These are phyloP conservation scores for Dryadomyces quercus-mongolicae DNA, from an alignment of 2,329 filamentous ascomycete species.

Conservation along the genomic window DNA sequence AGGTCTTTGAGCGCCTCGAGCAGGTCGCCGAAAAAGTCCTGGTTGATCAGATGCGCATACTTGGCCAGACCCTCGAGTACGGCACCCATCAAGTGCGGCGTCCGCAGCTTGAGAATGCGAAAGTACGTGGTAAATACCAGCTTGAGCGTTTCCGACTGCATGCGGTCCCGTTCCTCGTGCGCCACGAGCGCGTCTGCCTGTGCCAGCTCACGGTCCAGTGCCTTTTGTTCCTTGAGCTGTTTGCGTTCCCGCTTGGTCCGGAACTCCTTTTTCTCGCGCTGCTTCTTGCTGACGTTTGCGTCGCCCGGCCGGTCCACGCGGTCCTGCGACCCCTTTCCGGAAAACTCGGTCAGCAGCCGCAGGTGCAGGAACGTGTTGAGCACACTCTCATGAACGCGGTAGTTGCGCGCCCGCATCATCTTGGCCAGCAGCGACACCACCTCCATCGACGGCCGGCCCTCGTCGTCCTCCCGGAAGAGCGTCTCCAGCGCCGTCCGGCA, in stretches of 20 bases:
- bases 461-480: constrained; percentile 77
- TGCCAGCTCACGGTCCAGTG: constrained; percentile 83
- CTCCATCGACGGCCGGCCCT: constrained; percentile 79
- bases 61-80: constrained; percentile 88
- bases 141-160: constrained; percentile 93
- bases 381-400: constrained; percentile 69
- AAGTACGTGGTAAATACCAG: constrained; percentile 94
- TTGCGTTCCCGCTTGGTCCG: constrained; percentile 83
- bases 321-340: constrained; percentile 70
- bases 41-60: constrained; percentile 94
- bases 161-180: constrained; percentile 83
- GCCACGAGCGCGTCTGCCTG: constrained; percentile 83
- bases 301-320: constrained; percentile 45
- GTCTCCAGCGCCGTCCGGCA: constrained; percentile 69
- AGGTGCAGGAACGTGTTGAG: constrained; percentile 86
- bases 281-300: constrained; percentile 36
- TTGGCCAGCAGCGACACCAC: constrained; percentile 74
- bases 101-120: constrained; percentile 74
- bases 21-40: constrained; percentile 95
- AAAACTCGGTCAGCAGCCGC: constrained; percentile 77
- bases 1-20: constrained; percentile 90
- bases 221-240: constrained; percentile 70
- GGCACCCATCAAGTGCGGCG: constrained; percentile 84
- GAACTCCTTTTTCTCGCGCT: constrained; percentile 70
- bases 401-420: constrained; percentile 89